These are phyloP conservation scores for Heritiera littoralis DNA, from an alignment of 345 rosid species.

Conservation along the genomic window DNA sequence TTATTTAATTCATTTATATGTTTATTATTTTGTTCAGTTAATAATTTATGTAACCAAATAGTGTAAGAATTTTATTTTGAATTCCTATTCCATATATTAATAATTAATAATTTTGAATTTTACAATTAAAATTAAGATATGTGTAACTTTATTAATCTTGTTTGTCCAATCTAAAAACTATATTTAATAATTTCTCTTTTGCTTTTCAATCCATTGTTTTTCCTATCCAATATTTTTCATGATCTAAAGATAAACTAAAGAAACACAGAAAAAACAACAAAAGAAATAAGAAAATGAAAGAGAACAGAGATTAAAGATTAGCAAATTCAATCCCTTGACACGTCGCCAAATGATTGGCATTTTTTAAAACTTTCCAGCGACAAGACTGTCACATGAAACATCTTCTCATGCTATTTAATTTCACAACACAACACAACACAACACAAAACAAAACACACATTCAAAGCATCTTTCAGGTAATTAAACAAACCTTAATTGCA, in stretches of 20 bases:
- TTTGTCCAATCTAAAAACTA: too few species aligned
- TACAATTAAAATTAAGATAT: too few species aligned
- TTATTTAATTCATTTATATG: too few species aligned
- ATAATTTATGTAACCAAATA: too few species aligned
- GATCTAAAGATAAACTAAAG: neutral
- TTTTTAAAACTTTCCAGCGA: slow-evolving; percentile 28
- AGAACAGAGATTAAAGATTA: neutral
- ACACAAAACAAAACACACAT: slow-evolving; percentile 23
- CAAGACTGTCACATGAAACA: slow-evolving; percentile 45
- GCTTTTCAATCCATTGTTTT: too few species aligned
- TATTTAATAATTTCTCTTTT: too few species aligned
- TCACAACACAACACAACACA: neutral
- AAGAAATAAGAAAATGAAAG: neutral
- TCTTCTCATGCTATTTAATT: slow-evolving; percentile 15
- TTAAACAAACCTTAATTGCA: slow-evolving; percentile 32
- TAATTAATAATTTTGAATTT: too few species aligned
- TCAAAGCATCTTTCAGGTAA: slow-evolving; percentile 45
- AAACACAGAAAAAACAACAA: neutral
- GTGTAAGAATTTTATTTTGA: too few species aligned
- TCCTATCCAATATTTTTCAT: too few species aligned
- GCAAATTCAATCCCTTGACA: slow-evolving; percentile 25
- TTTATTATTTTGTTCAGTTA: too few species aligned
- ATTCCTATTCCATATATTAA: too few species aligned
- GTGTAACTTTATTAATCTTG: too few species aligned
- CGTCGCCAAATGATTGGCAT: slow-evolving; percentile 37